Evolutionary conservation across 2,329 filamentous ascomycete species (phyloP).

Genomic region (Thielaviopsis musarum): DNA sequence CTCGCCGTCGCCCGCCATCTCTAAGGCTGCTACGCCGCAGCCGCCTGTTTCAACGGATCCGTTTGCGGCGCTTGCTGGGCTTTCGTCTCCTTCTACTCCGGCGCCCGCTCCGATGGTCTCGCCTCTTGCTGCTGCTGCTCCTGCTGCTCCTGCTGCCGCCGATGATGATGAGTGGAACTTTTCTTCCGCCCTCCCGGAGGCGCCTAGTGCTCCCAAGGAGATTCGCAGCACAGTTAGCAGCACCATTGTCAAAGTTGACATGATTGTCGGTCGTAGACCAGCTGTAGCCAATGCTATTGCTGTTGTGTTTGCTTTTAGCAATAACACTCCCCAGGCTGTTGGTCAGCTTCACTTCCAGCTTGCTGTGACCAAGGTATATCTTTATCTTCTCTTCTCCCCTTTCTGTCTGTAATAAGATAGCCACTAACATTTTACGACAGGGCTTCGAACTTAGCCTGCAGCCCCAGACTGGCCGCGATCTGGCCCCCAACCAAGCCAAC

Average conservation of each 20-base stretch:
- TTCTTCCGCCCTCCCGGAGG: slow-evolving; percentile 62
- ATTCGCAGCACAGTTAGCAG: slow-evolving; percentile 53
- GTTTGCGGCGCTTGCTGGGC: slow-evolving; percentile 31
- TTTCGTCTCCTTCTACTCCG: slow-evolving; percentile 14
- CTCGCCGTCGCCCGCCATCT: slow-evolving; percentile 24
- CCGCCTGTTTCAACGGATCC: slow-evolving; percentile 26
- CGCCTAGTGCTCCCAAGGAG: slow-evolving; percentile 35
- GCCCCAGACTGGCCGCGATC: slow-evolving; percentile 65
- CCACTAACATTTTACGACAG: slow-evolving; percentile 25
- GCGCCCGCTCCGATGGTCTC: slow-evolving; percentile 15
- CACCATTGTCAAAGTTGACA: slow-evolving; percentile 53
- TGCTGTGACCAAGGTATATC: slow-evolving; percentile 73
- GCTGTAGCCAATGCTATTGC: slow-evolving; percentile 41
- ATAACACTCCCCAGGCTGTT: slow-evolving; percentile 54
- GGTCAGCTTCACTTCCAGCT: slow-evolving; percentile 77
- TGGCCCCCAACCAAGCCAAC: slow-evolving; percentile 53
- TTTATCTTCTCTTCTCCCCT: not conserved
- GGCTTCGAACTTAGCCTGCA: slow-evolving; percentile 66
- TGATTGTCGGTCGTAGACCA: slow-evolving; percentile 47
- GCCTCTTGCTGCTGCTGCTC: slow-evolving; percentile 16
- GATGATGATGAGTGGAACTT: slow-evolving; percentile 93
- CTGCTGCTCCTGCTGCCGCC: slow-evolving; percentile 20
- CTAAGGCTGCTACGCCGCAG: slow-evolving; percentile 10
- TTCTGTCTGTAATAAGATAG: slow-evolving; percentile 6
- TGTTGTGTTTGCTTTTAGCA: slow-evolving; percentile 69